Conservation (phyloP, 495 filamentous ascomycete genomes). For the Letharia lupina region DNA sequence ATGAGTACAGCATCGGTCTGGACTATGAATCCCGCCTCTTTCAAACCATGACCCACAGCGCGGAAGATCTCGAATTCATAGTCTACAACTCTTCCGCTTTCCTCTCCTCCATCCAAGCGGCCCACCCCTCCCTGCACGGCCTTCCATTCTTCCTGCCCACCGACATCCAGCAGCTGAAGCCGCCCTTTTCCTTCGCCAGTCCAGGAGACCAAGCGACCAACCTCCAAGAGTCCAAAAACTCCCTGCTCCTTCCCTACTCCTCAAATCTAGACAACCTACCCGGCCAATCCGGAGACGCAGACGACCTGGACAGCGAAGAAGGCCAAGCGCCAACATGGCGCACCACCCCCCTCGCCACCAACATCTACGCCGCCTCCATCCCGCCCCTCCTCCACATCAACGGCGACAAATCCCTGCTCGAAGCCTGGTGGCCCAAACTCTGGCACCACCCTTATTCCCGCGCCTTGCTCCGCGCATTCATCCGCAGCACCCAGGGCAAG, state of each 20-base stretch:
- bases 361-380: slow-evolving; percentile 40
- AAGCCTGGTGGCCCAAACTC: slow-evolving; percentile 46
- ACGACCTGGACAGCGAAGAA: background rate
- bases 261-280: slow-evolving; percentile 38
- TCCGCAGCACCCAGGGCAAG: slow-evolving; percentile 37
- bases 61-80: slow-evolving; percentile 41
- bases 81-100: slow-evolving; percentile 39
- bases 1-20: slow-evolving; percentile 51
- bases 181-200: slow-evolving; percentile 33
- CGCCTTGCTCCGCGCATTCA: slow-evolving; percentile 42
- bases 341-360: slow-evolving; percentile 46
- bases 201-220: slow-evolving; percentile 28
- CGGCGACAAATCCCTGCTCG: slow-evolving; percentile 35
- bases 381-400: slow-evolving; percentile 46
- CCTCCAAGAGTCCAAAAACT: slow-evolving; percentile 26
- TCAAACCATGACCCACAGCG: slow-evolving; percentile 41
- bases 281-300: slow-evolving; percentile 11
- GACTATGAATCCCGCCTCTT: slow-evolving; percentile 50
- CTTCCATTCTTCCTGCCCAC: slow-evolving; percentile 39
- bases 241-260: slow-evolving; percentile 35
- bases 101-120: slow-evolving; percentile 34
- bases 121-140: slow-evolving; percentile 38
- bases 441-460: slow-evolving; percentile 50
- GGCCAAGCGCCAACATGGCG: slow-evolving; percentile 37
- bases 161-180: slow-evolving; percentile 28